A percentile compares a stretch with the other conserved stretches of the same genome.
phyloP scores from a whole-genome alignment of 2,329 filamentous ascomycete genomes.

The Colletotrichum orchidophilum region DNA sequence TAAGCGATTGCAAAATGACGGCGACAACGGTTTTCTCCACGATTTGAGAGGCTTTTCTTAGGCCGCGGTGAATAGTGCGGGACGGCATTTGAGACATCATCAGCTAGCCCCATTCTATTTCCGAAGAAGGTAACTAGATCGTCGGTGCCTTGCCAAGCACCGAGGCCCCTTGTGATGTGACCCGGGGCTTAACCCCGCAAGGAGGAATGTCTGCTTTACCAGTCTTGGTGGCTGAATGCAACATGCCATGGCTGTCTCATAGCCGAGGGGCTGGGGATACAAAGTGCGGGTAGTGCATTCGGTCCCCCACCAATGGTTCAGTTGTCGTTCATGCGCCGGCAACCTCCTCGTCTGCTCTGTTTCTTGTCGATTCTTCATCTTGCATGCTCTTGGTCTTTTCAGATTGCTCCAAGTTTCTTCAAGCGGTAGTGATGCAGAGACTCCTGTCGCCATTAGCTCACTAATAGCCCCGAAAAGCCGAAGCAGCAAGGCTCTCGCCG shows the following conservation, averaged over 20 bases:
- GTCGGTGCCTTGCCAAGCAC: background rate
- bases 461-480: background rate
- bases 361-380: background rate
- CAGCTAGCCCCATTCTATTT: background rate
- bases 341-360: background rate
- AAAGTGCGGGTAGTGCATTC: constrained; percentile 5
- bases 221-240: background rate
- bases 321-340: background rate
- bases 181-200: constrained; percentile 10
- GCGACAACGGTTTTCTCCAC: too few species aligned
- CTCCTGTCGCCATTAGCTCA: background rate
- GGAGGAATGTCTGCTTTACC: background rate
- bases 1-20: too few species aligned
- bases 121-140: constrained; percentile 19
- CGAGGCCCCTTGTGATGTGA: constrained; percentile 5
- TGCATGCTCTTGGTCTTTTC: background rate
- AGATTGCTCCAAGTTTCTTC: background rate
- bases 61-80: too few species aligned
- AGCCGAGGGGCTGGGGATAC: background rate
- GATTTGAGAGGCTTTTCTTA: background rate
- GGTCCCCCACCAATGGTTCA: background rate
- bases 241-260: background rate
- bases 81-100: background rate
- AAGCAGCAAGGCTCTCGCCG: background rate
- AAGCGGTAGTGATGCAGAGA: background rate